Evolutionary conservation across 140 eudicot genomes (phyloP), one percentile per base, ranked within the genome.

Genomic region (Erigeron philadelphicus): DNA sequence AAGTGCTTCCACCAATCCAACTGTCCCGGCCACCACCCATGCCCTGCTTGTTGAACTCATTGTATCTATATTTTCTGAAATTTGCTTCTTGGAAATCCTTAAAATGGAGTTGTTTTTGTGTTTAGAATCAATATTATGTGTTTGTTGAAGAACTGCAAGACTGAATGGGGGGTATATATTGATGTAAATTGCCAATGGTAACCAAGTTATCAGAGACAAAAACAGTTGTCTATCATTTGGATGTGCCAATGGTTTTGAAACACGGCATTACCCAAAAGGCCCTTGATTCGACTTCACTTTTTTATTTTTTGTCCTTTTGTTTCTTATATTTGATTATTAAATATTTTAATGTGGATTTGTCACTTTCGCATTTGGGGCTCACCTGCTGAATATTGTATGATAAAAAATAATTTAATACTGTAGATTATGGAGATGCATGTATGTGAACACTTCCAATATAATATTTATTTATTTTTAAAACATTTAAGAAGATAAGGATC

Each of bases 1-100:
- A 3, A 84, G 66, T 12, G 83, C 83, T 67, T 80, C 85, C 52
- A 81, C 88, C 58, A 78, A 44, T 44, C 83, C 81, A 8, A 82
- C 72, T 56, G 78, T 82, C 15, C 81, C 88, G 40, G 85, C 90
- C 31, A 76, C 88, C 40, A 87, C 49, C 86, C 74, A 79, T 63
- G 84, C 76, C 47, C 77, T 75, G 19, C 78, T 74, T 67, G 23
- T 72, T 7, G 81, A 76, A 79, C 84, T 76, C 84, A 81, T 57
- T 38, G 17, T 40, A 4, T 31, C 2, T 31, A 2, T 31, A 31
- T 31, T 31, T 31, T 31, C 38, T 31, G 38, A 31, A 31, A 31
- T 31, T 31, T 31, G 38, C 38, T 31, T 2, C 5, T 31, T 4
- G 38, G 38, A 31, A 2, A 3, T 31, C 5, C 38, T 31, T 31